Percentiles rank a stretch among this genome's conserved stretches.
Evolutionary conservation across 495 filamentous ascomycete species (phyloP).

Genomic region (Tuber borchii): DNA sequence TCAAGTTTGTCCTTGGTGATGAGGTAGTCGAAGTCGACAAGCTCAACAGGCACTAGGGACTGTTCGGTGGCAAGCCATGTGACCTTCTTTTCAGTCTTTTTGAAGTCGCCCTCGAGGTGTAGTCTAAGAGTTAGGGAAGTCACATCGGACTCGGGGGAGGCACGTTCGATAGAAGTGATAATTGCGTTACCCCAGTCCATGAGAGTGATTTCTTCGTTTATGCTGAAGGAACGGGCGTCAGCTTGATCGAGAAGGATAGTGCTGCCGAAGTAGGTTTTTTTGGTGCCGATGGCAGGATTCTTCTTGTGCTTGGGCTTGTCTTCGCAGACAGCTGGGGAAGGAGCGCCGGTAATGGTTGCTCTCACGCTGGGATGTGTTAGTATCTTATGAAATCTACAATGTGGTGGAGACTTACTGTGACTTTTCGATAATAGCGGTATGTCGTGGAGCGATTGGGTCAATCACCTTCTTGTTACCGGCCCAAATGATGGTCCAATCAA

Average conservation of each 20-base stretch:
- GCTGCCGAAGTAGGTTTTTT: conserved; percentile 70
- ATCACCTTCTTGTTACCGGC: conserved; percentile 93
- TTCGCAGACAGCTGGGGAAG: conserved; percentile 57
- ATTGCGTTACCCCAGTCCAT: conserved; percentile 96
- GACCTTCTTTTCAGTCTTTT: conserved; percentile 90
- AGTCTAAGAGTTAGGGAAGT: conserved; percentile 68
- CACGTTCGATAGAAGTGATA: conserved; percentile 63
- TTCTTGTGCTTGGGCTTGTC: conserved; percentile 81
- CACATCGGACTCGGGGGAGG: conserved; percentile 52
- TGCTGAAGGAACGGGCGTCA: conserved; percentile 71
- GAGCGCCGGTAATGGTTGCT: conserved; percentile 62
- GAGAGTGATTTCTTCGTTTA: conserved; percentile 85
- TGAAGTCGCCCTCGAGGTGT: conserved; percentile 81
- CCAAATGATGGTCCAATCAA: conserved; percentile 91
- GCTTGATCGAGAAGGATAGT: conserved; percentile 75
- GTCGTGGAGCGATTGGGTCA: conserved; percentile 76
- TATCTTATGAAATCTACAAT: neutral
- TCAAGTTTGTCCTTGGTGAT: conserved; percentile 85
- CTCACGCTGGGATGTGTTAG: conserved; percentile 52
- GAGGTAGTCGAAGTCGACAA: conserved; percentile 86
- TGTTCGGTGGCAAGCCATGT: conserved; percentile 78
- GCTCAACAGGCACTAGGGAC: conserved; percentile 69
- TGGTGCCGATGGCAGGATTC: conserved; percentile 73
- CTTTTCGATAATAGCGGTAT: conserved; percentile 68
- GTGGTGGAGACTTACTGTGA: conserved; percentile 20